Conservation (phyloP, 495 filamentous ascomycete genomes). For the Penicillium coffeae region DNA sequence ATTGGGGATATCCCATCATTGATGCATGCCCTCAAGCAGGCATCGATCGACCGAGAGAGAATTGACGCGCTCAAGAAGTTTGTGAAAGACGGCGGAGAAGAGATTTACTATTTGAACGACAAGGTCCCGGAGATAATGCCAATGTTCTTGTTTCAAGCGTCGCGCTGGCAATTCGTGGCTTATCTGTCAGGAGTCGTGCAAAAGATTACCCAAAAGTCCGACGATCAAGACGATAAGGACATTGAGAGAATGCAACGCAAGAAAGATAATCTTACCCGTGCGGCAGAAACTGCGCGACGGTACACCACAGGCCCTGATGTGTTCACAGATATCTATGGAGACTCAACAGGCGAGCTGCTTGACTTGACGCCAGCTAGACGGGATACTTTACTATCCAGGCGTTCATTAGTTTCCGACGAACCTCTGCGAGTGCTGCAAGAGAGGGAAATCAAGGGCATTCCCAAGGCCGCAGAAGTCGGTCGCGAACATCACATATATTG, state of each 20-base stretch:
- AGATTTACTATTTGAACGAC: conserved; percentile 71
- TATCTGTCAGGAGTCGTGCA: conserved; percentile 62
- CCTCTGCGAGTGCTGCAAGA: conserved; percentile 28
- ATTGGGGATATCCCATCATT: conserved; percentile 65
- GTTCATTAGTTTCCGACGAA: conserved; percentile 20
- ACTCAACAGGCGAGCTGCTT: conserved; percentile 19
- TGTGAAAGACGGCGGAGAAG: conserved; percentile 71
- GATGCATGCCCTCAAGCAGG: conserved; percentile 57
- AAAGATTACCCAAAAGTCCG: conserved; percentile 24
- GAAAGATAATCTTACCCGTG: conserved; percentile 39
- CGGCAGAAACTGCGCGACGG: conserved; percentile 26
- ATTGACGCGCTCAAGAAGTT: conserved; percentile 77
- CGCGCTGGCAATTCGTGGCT: conserved; percentile 69
- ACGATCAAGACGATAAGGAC: conserved; percentile 24
- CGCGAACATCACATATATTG: conserved; percentile 43
- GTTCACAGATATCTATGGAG: conserved; percentile 22
- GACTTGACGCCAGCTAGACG: conserved; percentile 31
- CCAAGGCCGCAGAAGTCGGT: conserved; percentile 41
- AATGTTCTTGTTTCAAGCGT: conserved; percentile 84
- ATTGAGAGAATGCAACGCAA: conserved; percentile 32
- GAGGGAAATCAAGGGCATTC: conserved; percentile 47
- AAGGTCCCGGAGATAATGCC: conserved; percentile 80
- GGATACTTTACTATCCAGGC: conserved; percentile 27
- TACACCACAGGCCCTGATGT: conserved; percentile 38
- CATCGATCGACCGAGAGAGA: conserved; percentile 86